Percentiles rank a stretch among this genome's conserved stretches.
Evolutionary conservation across 73 alveolate genomes (phyloP).

Genomic region (Uronychia setigera): DNA sequence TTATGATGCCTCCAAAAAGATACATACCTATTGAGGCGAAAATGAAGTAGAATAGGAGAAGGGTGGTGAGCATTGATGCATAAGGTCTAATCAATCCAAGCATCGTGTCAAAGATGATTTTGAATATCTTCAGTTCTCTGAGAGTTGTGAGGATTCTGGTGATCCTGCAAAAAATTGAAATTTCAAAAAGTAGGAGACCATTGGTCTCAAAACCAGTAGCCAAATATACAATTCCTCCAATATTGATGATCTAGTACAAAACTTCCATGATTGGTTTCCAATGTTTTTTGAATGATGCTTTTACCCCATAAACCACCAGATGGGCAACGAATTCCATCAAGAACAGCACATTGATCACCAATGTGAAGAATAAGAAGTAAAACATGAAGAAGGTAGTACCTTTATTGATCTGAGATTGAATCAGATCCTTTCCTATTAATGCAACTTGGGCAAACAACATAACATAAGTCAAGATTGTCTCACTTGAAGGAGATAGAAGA

Average conservation of each 20-base stretch:
- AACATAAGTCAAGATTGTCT: too few relatives aligned
- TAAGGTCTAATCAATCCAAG: too few relatives aligned
- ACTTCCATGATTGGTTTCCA: not conserved
- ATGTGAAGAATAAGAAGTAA: not conserved
- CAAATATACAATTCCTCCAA: not conserved
- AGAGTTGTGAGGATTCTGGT: too few relatives aligned
- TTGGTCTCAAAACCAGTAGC: too few relatives aligned
- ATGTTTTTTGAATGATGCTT: not conserved
- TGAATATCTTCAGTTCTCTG: too few relatives aligned
- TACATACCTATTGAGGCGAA: constrained; percentile 48
- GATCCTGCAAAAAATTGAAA: too few relatives aligned
- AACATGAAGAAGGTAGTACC: too few relatives aligned
- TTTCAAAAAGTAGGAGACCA: too few relatives aligned
- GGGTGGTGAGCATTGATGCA: too few relatives aligned
- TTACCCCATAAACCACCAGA: not conserved
- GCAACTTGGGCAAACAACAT: not conserved
- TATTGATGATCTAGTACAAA: not conserved
- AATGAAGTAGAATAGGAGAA: constrained; percentile 35
- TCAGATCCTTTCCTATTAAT: not conserved
- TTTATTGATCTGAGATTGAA: not conserved
- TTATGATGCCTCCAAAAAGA: constrained; percentile 43
- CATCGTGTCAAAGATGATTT: too few relatives aligned
- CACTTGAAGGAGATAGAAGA: not conserved
- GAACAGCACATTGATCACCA: not conserved
- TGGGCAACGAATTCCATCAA: not conserved